Evolutionary conservation across 805 yeast species (phyloP).

Genomic region (Saccharomycopsis sp.): DNA sequence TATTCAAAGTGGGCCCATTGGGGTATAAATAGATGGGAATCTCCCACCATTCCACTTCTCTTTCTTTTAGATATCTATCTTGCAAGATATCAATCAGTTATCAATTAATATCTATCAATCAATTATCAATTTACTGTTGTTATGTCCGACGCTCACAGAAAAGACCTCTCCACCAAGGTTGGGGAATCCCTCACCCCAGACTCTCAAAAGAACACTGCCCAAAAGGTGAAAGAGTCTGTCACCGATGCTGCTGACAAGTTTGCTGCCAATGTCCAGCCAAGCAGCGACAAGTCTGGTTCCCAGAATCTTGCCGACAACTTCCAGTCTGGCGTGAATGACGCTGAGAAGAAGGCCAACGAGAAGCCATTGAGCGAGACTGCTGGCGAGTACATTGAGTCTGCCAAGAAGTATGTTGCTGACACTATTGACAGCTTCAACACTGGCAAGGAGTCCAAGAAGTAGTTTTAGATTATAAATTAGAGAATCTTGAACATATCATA

Average conservation of each 20-base stretch:
- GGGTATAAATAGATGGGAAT: too few species aligned
- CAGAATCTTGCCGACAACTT: slow-evolving; percentile 50
- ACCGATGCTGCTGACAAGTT: slow-evolving; percentile 60
- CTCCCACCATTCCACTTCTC: too few species aligned
- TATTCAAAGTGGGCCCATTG: too few species aligned
- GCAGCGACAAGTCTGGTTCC: slow-evolving; percentile 54
- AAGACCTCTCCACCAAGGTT: slow-evolving; percentile 60
- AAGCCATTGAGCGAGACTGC: slow-evolving; percentile 27
- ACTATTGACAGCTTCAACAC: slow-evolving; percentile 29
- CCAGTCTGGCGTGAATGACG: slow-evolving; percentile 32
- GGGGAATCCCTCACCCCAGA: slow-evolving; percentile 65
- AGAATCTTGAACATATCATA: too few species aligned
- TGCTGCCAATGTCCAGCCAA: slow-evolving; percentile 54
- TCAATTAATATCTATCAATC: too few species aligned
- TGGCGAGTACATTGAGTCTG: slow-evolving; percentile 47
- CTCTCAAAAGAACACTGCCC: slow-evolving; percentile 50
- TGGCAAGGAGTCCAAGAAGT: neutral
- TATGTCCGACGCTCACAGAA: slow-evolving; percentile 51
- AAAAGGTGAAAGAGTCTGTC: slow-evolving; percentile 62
- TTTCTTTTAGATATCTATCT: too few species aligned
- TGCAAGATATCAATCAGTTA: too few species aligned
- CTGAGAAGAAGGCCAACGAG: neutral
- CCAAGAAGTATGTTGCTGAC: slow-evolving; percentile 41
- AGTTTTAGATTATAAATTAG: too few species aligned
- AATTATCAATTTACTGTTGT: too few species aligned